These are phyloP conservation scores for Suillus clintonianus DNA, from an alignment of 768 basidiomycete genomes.

Conservation along the genomic window DNA sequence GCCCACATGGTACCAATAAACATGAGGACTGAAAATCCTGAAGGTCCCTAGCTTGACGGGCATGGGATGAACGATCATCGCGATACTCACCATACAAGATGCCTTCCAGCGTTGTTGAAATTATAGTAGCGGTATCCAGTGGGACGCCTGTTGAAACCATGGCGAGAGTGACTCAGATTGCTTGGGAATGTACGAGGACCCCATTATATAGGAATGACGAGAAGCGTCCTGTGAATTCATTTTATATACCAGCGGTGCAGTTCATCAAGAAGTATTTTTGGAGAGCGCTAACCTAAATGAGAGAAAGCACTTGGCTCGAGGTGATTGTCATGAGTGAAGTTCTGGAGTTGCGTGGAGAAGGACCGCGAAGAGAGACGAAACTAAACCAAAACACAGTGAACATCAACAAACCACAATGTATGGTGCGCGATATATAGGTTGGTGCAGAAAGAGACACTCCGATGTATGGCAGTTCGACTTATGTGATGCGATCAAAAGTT, in stretches of 20 bases:
- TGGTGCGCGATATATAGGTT: background rate
- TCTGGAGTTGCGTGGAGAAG: background rate
- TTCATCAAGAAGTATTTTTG: background rate
- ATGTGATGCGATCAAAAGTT: too few relatives aligned
- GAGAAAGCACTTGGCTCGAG: background rate
- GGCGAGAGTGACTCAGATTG: background rate
- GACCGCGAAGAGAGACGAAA: background rate
- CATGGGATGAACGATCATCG: background rate
- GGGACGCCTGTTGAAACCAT: constrained; percentile 4
- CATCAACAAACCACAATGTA: background rate
- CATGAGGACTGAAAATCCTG: constrained; percentile 33
- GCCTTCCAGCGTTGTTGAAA: constrained; percentile 26
- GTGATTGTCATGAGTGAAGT: background rate
- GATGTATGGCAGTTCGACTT: background rate
- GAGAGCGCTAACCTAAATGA: background rate
- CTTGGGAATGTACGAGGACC: background rate
- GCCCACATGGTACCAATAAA: constrained; percentile 25
- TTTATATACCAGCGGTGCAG: background rate
- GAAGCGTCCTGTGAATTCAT: background rate
- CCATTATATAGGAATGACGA: background rate
- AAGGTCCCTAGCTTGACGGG: background rate
- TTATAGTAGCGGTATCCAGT: constrained; percentile 21
- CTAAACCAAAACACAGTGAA: background rate
- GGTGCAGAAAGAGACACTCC: background rate
- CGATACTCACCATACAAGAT: constrained; percentile 24